These are phyloP conservation scores for Tylopilus rubrobrunneus DNA, from an alignment of 768 basidiomycete genomes.

Conservation along the genomic window DNA sequence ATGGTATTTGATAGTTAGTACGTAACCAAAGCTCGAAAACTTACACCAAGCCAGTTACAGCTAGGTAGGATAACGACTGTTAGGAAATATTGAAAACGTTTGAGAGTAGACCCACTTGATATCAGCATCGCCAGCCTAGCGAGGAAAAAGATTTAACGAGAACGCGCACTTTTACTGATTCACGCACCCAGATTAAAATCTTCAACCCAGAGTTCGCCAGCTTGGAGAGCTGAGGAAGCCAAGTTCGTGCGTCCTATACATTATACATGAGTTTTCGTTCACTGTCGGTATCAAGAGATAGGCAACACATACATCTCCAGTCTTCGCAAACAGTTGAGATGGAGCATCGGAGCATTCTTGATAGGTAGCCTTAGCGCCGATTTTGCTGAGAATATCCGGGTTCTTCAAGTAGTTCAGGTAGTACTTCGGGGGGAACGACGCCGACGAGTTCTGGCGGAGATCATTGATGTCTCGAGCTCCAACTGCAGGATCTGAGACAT, in stretches of 20 bases:
- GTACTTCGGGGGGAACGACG: constrained; percentile 54
- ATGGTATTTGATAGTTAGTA: not conserved
- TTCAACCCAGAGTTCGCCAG: constrained; percentile 36
- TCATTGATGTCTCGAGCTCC: constrained; percentile 54
- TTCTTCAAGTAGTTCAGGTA: constrained; percentile 46
- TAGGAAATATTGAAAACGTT: not conserved
- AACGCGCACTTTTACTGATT: not conserved
- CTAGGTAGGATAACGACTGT: not conserved
- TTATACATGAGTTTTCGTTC: not conserved
- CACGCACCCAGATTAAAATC: constrained; percentile 38
- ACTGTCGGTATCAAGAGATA: not conserved
- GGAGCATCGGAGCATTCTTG: constrained; percentile 46
- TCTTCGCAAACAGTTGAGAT: constrained; percentile 39
- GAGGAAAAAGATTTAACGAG: not conserved
- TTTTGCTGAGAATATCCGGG: constrained; percentile 36
- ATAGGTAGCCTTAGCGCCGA: constrained; percentile 52
- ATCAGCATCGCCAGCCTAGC: constrained; percentile 28
- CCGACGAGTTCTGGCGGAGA: constrained; percentile 51
- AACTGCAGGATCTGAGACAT: constrained; percentile 49
- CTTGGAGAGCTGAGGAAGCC: constrained; percentile 35
- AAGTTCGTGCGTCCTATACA: constrained; percentile 33
- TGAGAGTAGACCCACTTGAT: constrained; percentile 18
- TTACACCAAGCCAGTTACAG: constrained; percentile 28
- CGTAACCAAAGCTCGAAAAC: not conserved
- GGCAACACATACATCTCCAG: constrained; percentile 51